Percentiles rank a stretch among this genome's conserved stretches.
phyloP scores from a whole-genome alignment of 139 green algal genomes.

The Marvania coccoides region DNA sequence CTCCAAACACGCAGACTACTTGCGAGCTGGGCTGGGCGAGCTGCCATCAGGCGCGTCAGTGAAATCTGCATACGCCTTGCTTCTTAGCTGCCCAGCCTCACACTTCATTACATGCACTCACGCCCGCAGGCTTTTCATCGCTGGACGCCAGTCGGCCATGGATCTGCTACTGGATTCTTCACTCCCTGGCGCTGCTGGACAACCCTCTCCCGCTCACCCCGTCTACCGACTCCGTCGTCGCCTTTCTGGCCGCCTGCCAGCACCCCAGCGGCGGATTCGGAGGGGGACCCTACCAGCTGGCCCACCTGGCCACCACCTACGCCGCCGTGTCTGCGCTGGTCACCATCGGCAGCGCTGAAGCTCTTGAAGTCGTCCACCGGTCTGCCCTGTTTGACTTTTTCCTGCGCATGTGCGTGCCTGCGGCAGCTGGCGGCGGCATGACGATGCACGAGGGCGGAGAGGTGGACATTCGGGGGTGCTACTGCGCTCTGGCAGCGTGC shows the following conservation, averaged over 20 bases:
- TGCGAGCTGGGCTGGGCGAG: constrained; percentile 44
- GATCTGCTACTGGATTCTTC: constrained; percentile 88
- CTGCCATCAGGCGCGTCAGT: constrained; percentile 28
- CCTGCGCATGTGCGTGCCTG: constrained; percentile 54
- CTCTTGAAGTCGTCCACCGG: constrained; percentile 51
- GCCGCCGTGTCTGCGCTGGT: constrained; percentile 72
- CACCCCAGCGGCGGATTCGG: constrained; percentile 73
- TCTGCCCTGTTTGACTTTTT: constrained; percentile 59
- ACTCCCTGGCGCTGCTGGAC: constrained; percentile 76
- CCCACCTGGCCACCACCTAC: constrained; percentile 94
- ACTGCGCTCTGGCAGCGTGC: constrained; percentile 76
- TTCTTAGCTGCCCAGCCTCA: constrained; percentile 13
- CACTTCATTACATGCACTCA: neutral
- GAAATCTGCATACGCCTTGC: neutral
- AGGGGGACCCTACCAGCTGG: constrained; percentile 79
- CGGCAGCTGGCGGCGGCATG: constrained; percentile 66
- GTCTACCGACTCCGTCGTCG: constrained; percentile 33
- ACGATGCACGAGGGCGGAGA: constrained; percentile 90
- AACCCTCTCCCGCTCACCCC: neutral
- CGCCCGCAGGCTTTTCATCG: constrained; percentile 36
- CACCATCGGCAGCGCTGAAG: constrained; percentile 65
- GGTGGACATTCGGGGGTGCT: constrained; percentile 86
- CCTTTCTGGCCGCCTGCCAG: constrained; percentile 72
- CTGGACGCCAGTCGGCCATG: constrained; percentile 82
- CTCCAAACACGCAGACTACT: constrained; percentile 46